Evolutionary conservation across 2,329 filamentous ascomycete genomes (phyloP).

Genomic region (Fusarium globosum): DNA sequence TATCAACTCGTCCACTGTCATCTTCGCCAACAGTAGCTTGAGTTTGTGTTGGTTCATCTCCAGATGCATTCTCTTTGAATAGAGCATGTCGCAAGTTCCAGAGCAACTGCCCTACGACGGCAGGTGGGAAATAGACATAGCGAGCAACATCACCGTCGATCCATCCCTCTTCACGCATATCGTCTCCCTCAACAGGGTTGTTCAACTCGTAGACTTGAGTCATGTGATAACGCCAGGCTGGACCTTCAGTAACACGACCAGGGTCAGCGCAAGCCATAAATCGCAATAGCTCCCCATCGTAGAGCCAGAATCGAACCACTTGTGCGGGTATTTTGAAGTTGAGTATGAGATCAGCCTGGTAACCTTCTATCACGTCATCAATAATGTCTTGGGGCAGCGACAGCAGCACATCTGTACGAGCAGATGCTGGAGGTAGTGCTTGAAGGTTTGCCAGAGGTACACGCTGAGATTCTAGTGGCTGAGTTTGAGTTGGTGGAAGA

Average conservation of each 20-base stretch:
- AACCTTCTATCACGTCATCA: constrained; percentile 60
- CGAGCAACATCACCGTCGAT: constrained; percentile 61
- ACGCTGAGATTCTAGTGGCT: constrained; percentile 58
- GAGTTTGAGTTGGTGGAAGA: constrained; percentile 43
- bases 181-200: constrained; percentile 63
- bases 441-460: constrained; percentile 62
- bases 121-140: constrained; percentile 66
- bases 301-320: constrained; percentile 72
- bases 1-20: constrained; percentile 32
- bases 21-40: constrained; percentile 18
- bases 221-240: constrained; percentile 46
- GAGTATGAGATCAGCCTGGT: constrained; percentile 66
- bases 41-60: constrained; percentile 34
- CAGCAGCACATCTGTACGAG: constrained; percentile 65
- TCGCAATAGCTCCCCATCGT: constrained; percentile 63
- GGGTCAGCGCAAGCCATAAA: constrained; percentile 69
- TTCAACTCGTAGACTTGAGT: constrained; percentile 70
- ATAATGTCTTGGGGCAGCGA: constrained; percentile 61
- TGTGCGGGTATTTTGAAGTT: constrained; percentile 65
- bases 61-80: constrained; percentile 44
- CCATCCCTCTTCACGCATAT: constrained; percentile 67
- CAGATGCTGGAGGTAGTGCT: constrained; percentile 59
- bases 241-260: constrained; percentile 47
- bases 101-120: constrained; percentile 66
- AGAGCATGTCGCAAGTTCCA: constrained; percentile 68